Base-by-base conservation (phyloP, 208 protist genomes). In the Leishmania major region DNA sequence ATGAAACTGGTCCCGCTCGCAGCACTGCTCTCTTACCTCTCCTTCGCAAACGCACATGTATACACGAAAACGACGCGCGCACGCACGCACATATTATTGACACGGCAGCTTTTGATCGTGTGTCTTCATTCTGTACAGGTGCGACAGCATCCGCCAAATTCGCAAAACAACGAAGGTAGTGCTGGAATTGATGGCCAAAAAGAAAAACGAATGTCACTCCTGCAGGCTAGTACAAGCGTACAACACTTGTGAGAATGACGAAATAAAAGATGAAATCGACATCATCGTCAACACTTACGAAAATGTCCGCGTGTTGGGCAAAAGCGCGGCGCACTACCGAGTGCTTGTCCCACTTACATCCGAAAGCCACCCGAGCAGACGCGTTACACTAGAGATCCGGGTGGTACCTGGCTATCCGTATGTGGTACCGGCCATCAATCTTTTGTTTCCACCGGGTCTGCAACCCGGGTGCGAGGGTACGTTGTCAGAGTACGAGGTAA, bases 321-420 rank as follows among this genome's bases (percentile, higher is more conserved):
- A 83, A 22, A 89, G 89, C 28, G 78, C 83, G 55, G 83, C 84
- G 49, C 88, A 94, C 62, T 88, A 82, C 59, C 91, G 83, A 35
- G 75, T 97, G 51, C 73, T 78, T 40, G 78, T 97, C 53, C 91
- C 91, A 5, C 59, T 94, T 53, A 73, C 77, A 22, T 90, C 85
- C 7, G 84, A 92, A 47, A 70, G 67, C 1, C 75, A 84, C 43
- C 85, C 91, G 11, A 87, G 72, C n/a, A 67, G 88, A 31, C 87
- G 88, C 2, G 78, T 95, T 13, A 79, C 75, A 28, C 53, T 96
- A 43, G 87, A 92, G 43, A 89, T 97, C n/a, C 82, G 71, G 43
- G 75, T 96, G 40, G 89, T 93, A 2, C 85, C 81, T 25, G 94
- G 92, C 13, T 95, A 97, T 77, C 92, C 92, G 13, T 97, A 89